Evolutionary conservation across 345 rosid genomes (phyloP).

Genomic region (Brassica nigra): DNA sequence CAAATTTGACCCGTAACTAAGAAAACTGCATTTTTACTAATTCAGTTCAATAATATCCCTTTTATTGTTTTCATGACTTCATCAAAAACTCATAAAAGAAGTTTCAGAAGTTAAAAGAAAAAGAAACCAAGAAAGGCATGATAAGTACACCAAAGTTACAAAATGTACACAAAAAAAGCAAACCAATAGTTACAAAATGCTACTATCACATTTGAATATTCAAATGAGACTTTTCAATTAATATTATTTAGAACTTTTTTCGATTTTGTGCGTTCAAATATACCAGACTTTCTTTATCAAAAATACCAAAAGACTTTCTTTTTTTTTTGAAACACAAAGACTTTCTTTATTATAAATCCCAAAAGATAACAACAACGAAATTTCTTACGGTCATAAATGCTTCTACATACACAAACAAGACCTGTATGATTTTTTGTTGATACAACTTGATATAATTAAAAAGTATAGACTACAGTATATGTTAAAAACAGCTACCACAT

Average conservation of each 20-base stretch:
- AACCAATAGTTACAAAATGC: not conserved
- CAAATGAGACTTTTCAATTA: not conserved
- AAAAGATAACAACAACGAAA: not conserved
- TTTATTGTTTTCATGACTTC: not conserved
- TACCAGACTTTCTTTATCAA: not conserved
- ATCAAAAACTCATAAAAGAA: not conserved
- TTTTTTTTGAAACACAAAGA: not conserved
- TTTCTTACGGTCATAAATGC: constrained; percentile 16
- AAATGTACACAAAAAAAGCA: no score
- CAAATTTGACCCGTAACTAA: not conserved
- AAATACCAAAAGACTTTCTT: not conserved
- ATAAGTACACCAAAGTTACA: not conserved
- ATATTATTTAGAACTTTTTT: no score
- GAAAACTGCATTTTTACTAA: not conserved
- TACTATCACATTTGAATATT: not conserved
- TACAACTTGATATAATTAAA: not conserved
- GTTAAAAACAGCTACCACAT: not conserved
- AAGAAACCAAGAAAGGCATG: not conserved
- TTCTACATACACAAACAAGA: constrained; percentile 1
- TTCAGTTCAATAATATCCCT: not conserved
- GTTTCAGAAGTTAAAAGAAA: not conserved
- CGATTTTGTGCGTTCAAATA: not conserved
- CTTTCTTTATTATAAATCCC: not conserved
- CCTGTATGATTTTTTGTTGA: not conserved
- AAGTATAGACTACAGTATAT: not conserved